A percentile compares a stretch with the other conserved stretches of the same genome.
These are phyloP conservation scores for Arthrobotrys megalospora DNA, from an alignment of 2,329 filamentous ascomycete genomes.

Conservation along the genomic window DNA sequence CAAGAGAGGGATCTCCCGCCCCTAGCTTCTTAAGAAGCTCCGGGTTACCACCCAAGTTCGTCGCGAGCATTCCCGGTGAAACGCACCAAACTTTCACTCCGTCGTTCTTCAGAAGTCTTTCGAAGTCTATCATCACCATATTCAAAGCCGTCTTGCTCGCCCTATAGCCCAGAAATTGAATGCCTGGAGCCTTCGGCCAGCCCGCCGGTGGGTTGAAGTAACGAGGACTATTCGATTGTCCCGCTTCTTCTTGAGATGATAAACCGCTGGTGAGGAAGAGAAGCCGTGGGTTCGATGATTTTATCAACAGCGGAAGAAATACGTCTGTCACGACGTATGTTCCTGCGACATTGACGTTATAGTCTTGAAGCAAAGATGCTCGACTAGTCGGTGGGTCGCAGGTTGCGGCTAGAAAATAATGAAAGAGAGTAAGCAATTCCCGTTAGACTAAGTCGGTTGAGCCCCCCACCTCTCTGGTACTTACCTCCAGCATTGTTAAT, in stretches of 20 bases:
- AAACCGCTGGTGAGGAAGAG: conserved; percentile 71
- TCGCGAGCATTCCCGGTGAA: conserved; percentile 71
- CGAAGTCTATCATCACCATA: conserved; percentile 71
- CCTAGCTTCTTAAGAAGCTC: conserved; percentile 64
- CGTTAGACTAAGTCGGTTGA: background rate
- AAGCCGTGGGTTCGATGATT: conserved; percentile 69
- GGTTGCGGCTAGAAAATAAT: conserved; percentile 7
- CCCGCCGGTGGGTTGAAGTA: conserved; percentile 64
- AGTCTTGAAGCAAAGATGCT: conserved; percentile 69
- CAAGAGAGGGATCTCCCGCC: conserved; percentile 66
- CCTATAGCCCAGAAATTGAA: conserved; percentile 66
- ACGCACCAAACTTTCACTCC: conserved; percentile 71
- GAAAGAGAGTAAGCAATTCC: background rate
- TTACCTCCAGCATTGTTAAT: conserved; percentile 66
- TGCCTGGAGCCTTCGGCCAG: conserved; percentile 68
- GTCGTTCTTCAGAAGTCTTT: conserved; percentile 69
- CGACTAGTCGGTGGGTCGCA: conserved; percentile 66
- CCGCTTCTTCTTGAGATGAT: conserved; percentile 66
- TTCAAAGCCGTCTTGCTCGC: conserved; percentile 69
- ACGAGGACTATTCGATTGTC: conserved; percentile 40
- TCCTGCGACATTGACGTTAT: conserved; percentile 71
- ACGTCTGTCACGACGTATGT: conserved; percentile 68
- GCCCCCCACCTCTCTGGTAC: background rate
- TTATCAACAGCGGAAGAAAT: conserved; percentile 70
- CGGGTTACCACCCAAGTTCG: conserved; percentile 67